phyloP scores from a whole-genome alignment of 805 yeast species.

The Candida alai region DNA sequence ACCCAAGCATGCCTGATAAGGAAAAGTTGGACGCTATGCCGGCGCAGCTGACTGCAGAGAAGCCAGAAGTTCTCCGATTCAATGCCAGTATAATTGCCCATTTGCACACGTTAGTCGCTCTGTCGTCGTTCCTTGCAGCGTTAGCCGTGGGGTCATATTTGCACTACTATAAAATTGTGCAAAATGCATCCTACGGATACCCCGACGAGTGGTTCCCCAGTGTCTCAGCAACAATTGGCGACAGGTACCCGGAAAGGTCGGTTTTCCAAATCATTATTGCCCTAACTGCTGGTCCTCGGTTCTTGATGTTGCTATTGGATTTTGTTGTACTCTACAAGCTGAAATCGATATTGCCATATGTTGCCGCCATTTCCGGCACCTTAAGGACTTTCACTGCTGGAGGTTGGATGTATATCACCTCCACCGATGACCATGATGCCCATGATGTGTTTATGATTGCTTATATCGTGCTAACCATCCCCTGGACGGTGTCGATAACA shows the following conservation, averaged over 20 bases:
- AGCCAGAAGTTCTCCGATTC: slow-evolving; percentile 23
- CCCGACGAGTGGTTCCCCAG: slow-evolving; percentile 99
- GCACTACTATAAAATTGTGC: slow-evolving; percentile 85
- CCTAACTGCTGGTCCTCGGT: slow-evolving; percentile 89
- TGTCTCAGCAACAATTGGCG: slow-evolving; percentile 96
- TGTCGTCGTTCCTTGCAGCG: slow-evolving; percentile 72
- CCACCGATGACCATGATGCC: slow-evolving; percentile 94
- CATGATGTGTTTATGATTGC: slow-evolving; percentile 95
- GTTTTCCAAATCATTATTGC: slow-evolving; percentile 90
- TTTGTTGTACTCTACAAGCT: slow-evolving; percentile 44
- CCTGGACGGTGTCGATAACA: slow-evolving; percentile 77
- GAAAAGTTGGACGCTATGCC: slow-evolving; percentile 4
- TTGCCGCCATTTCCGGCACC: slow-evolving; percentile 60
- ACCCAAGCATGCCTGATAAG: slow-evolving; percentile 6
- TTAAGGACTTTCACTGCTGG: slow-evolving; percentile 94
- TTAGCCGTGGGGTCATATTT: slow-evolving; percentile 67
- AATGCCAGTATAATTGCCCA: slow-evolving; percentile 67
- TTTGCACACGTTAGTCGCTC: slow-evolving; percentile 71
- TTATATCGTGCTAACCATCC: slow-evolving; percentile 83
- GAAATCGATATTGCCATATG: slow-evolving; percentile 32
- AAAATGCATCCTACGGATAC: slow-evolving; percentile 81
- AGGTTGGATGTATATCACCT: slow-evolving; percentile 97
- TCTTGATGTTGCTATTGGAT: slow-evolving; percentile 53
- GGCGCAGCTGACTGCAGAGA: background rate
- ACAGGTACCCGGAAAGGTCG: slow-evolving; percentile 92